Base-by-base conservation (phyloP, 768 basidiomycete genomes). In the Lentinula aciculospora region DNA sequence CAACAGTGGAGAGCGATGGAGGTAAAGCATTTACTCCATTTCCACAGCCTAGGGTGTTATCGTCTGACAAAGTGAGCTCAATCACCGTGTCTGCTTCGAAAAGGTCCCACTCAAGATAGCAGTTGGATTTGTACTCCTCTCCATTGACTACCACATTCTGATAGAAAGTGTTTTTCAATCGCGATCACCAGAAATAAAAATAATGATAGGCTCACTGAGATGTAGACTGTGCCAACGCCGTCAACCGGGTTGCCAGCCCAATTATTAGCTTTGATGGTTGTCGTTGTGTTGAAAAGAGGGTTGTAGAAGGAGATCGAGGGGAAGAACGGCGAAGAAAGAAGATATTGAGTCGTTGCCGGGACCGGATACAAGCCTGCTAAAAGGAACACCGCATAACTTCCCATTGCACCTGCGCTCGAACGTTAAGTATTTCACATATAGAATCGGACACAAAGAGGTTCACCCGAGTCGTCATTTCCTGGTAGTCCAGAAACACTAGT, bases 81-180 rank as follows among this genome's bases (percentile, higher is more conserved):
- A 86, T 73, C 25, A 76, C 68, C 1, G 81, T 75, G 7, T 82
- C 82, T 3, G 65, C 69, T 23, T 71, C 72, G 62, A 85, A 86
- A n/a, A 80, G 78, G 50, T 83, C 81, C 83, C 83, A 86, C 29
- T 85, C 83, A 47, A 86, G 68, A 63, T 77, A 86, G 58, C 85
- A 86, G 63, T 78, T 85, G 2, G 84, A 84, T 60, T 81, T 78
- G 74, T 82, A 85, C 10, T 76, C 72, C 57, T 74, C 65, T 4
- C 83, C 83, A 60, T 86, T 76, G 27, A 85, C 78, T 10, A 73
- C 77, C 7, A 85, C 82, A 62, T 74, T 80, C 84, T 85, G 31
- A 8, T 8, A 28, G 28, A 28, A 23, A 32, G 21, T 6, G 19
- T 19, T 34, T 7, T 13, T 34, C 40, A 49, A 46, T 36, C 9